Base-by-base conservation (phyloP, 176 grass and related monocot genomes). In the Bothriochloa decipiens region DNA sequence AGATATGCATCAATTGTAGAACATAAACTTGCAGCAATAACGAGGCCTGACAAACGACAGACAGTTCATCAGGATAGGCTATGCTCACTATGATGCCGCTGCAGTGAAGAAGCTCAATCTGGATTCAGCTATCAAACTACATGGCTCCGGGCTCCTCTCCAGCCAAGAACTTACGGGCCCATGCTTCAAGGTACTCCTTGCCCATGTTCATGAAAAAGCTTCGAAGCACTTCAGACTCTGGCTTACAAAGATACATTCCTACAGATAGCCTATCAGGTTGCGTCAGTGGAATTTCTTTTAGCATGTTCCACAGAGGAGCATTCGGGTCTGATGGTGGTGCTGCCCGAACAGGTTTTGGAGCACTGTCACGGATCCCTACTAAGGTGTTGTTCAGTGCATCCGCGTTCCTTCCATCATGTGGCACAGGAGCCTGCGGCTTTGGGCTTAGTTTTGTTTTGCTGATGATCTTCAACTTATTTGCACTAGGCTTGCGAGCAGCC, bases 201-300 rank as follows among this genome's bases (percentile, higher is more conserved):
- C 88, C 88, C 88, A 82, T 90, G 75, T 28, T 86, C 79, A 86
- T 90, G 67, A 90, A 90, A 86, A 90, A 90, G 62, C 79, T 86
- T 65, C 83, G 66, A 60, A 82, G 83, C 57, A 90, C 88, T 78
- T 90, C 79, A 26, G 52, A 78, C 66, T 90, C 83, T 39, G 88
- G 79, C 45, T 78, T 86, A 73, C 88, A 90, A 28, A 90, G 83
- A 66, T 55, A 66, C 26, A 90, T 73, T 20, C 88, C 88, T 32
- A 90, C 83, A 28, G 88, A 82, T 6, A 90, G 22, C 75, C 79
- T 83, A 68, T 90, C 88, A 73, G 88, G 45, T 29, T 68, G 83
- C 7, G 88, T 82, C 79, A 90, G 3, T 28, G 83, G 73, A 78
- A 90, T 86, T 82, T 86, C 83, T 65, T 90, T 86, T 17, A 90